These are phyloP conservation scores for Rhizopus stolonifer DNA, from an alignment of 371 early-diverging fungal genomes.

Conservation along the genomic window DNA sequence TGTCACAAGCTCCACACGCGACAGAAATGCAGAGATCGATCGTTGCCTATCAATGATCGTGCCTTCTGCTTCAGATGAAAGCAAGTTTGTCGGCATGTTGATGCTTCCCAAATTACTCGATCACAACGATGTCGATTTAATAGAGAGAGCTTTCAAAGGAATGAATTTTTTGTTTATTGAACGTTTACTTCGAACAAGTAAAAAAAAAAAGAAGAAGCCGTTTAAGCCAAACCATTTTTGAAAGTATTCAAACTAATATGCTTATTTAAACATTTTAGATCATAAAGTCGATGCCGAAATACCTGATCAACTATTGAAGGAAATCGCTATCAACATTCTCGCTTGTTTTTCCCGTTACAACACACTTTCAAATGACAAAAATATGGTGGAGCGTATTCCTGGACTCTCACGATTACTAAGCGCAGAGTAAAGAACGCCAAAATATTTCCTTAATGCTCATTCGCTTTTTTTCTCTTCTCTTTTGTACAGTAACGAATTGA, in stretches of 20 bases:
- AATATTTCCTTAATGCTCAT: too few relatives aligned
- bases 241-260: too few relatives aligned
- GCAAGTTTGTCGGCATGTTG: conserved; percentile 55
- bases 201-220: not conserved
- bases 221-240: too few relatives aligned
- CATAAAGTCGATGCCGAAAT: conserved; percentile 27
- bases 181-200: conserved; percentile 45
- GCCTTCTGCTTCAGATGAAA: conserved; percentile 48
- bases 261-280: too few relatives aligned
- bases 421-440: conserved; percentile 24
- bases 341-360: conserved; percentile 44
- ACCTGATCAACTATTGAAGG: conserved; percentile 40
- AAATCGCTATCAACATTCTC: conserved; percentile 49
- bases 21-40: conserved; percentile 46
- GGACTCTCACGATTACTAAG: conserved; percentile 36
- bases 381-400: conserved; percentile 44
- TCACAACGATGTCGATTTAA: conserved; percentile 28
- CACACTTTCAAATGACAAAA: conserved; percentile 25
- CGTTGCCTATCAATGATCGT: conserved; percentile 46
- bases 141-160: conserved; percentile 43
- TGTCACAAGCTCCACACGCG: conserved; percentile 28
- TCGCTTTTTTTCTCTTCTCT: not conserved
- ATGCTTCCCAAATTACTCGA: conserved; percentile 50
- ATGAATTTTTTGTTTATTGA: conserved; percentile 57
- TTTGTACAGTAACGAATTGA: conserved; percentile 24